A percentile compares a stretch with the other conserved stretches of the same genome.
phyloP scores from a whole-genome alignment of 106 monocot species.

The Acanthochlamys bracteata region DNA sequence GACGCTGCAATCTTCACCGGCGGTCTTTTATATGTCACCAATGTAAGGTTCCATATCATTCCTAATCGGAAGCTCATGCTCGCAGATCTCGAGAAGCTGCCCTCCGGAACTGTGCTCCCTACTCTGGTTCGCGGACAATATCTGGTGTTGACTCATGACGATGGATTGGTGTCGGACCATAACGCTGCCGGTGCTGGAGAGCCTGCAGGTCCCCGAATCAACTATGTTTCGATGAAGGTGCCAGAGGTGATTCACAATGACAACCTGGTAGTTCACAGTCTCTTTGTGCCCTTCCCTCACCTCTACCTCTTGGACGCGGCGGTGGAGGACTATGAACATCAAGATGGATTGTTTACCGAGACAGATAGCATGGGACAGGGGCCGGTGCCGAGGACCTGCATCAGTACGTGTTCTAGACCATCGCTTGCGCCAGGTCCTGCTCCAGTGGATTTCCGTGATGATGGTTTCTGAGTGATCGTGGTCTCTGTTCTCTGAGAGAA shows the following conservation, averaged over 20 bases:
- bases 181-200: not conserved
- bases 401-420: too few relatives aligned
- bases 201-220: conserved; percentile 24
- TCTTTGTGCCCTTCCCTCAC: conserved; percentile 42
- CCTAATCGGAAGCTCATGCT: conserved; percentile 44
- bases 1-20: conserved; percentile 61
- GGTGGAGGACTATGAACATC: not conserved
- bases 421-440: not conserved
- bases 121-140: conserved; percentile 50
- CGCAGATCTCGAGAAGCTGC: conserved; percentile 35
- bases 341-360: not conserved
- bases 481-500: too few relatives aligned
- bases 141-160: conserved; percentile 35
- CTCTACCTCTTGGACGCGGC: conserved; percentile 23
- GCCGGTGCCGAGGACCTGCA: not conserved
- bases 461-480: not conserved
- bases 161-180: not conserved
- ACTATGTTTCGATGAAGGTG: conserved; percentile 47
- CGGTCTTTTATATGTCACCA: conserved; percentile 47
- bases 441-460: not conserved
- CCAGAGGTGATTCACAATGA: conserved; percentile 55
- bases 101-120: conserved; percentile 36
- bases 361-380: not conserved
- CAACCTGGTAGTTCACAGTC: conserved; percentile 45
- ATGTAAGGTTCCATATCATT: conserved; percentile 66